phyloP scores from a whole-genome alignment of 2,329 filamentous ascomycete genomes.

The Diplodia scrobiculata region DNA sequence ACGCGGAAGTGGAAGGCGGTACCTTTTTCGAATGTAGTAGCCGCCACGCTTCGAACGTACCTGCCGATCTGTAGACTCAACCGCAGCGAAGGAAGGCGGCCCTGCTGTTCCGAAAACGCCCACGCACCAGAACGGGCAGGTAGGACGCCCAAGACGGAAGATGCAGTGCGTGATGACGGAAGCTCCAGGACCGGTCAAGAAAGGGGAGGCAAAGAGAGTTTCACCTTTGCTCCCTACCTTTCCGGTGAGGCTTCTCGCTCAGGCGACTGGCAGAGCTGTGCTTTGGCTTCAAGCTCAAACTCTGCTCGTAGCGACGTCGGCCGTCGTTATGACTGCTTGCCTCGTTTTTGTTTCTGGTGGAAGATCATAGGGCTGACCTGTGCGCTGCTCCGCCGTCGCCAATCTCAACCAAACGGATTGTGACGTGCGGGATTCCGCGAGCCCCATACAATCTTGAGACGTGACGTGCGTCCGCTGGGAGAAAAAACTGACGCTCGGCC shows the following conservation, averaged over 20 bases:
- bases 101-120: background rate
- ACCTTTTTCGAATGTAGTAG: background rate
- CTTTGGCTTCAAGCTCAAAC: background rate
- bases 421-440: background rate
- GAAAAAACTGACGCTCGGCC: background rate
- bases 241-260: background rate
- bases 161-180: background rate
- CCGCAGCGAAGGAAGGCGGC: too few species aligned
- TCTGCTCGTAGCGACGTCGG: background rate
- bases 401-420: background rate
- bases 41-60: too few species aligned
- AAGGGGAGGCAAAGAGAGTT: background rate
- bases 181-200: background rate
- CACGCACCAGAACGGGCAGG: background rate
- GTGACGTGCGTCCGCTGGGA: background rate
- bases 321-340: background rate
- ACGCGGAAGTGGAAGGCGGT: background rate
- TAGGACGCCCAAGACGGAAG: background rate
- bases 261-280: background rate
- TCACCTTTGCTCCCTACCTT: background rate
- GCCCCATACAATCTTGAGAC: background rate
- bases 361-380: background rate
- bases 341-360: background rate
- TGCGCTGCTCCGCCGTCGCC: background rate
- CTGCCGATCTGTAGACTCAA: too few species aligned